phyloP scores from a whole-genome alignment of 2,329 filamentous ascomycete species.

The Triangularia setosa region DNA sequence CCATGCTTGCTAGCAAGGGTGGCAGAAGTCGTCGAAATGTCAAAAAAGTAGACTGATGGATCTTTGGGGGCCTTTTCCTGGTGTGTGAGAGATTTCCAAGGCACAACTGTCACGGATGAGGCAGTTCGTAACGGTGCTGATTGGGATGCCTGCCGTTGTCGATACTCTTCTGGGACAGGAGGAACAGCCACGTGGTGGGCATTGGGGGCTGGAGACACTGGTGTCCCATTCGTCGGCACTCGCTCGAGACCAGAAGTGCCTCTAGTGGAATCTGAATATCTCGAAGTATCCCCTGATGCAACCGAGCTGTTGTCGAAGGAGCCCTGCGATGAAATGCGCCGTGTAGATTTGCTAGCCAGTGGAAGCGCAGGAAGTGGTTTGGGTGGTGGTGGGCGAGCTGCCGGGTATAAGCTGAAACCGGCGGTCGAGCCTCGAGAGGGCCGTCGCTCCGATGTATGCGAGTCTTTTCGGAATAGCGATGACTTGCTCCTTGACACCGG shows the following conservation, averaged over 20 bases:
- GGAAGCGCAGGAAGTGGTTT: constrained; percentile 25
- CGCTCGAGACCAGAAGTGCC: constrained; percentile 19
- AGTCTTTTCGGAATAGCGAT: constrained; percentile 19
- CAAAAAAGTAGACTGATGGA: constrained; percentile 34
- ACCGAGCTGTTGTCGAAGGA: constrained; percentile 18
- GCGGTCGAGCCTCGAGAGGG: constrained; percentile 21
- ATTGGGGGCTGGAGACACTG: constrained; percentile 5
- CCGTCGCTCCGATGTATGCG: constrained; percentile 21
- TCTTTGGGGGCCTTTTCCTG: constrained; percentile 26
- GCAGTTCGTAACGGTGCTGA: constrained; percentile 3
- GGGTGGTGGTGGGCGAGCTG: constrained; percentile 17
- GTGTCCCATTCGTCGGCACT: constrained; percentile 15
- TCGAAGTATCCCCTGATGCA: constrained; percentile 19
- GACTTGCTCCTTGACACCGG: constrained; percentile 15
- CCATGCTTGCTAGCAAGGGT: constrained; percentile 35
- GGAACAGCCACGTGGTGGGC: neutral
- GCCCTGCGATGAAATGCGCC: constrained; percentile 17
- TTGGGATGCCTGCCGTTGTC: constrained; percentile 3
- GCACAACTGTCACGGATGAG: constrained; percentile 16
- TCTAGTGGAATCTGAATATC: constrained; percentile 23
- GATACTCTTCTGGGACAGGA: constrained; percentile 9
- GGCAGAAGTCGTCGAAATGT: constrained; percentile 33
- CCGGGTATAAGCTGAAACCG: constrained; percentile 25
- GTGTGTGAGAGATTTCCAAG: constrained; percentile 23
- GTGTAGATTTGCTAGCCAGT: constrained; percentile 11